Percentiles rank a stretch among this genome's conserved stretches.
These are phyloP conservation scores for Euphorbia schlechtendalii DNA, from an alignment of 441 rosid genomes.

Conservation along the genomic window DNA sequence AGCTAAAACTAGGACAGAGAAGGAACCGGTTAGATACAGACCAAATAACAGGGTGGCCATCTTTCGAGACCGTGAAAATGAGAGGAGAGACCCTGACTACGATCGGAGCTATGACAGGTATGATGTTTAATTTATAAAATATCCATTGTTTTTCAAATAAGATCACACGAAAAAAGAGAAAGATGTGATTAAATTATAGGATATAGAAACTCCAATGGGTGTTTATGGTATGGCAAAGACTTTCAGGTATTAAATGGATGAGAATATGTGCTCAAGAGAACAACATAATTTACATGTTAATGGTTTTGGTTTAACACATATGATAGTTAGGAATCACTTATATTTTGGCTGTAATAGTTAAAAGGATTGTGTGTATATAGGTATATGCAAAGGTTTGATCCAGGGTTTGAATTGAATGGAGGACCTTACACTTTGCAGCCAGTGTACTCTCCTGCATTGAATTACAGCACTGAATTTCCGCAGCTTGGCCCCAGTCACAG, in stretches of 20 bases:
- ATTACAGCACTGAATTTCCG: conserved; percentile 78
- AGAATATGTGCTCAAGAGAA: not conserved
- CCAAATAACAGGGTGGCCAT: conserved; percentile 63
- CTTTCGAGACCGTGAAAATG: conserved; percentile 77
- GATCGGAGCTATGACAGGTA: conserved; percentile 77
- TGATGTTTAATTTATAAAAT: conserved; percentile 9
- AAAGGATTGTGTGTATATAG: conserved; percentile 25
- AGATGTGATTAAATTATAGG: not conserved
- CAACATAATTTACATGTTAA: not conserved
- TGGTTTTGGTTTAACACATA: not conserved
- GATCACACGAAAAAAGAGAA: not conserved
- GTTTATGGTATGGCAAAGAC: not conserved
- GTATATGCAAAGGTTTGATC: conserved; percentile 77
- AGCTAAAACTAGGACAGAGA: conserved; percentile 56
- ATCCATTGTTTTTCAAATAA: not conserved
- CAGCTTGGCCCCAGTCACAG: conserved; percentile 60
- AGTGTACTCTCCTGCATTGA: conserved; percentile 62
- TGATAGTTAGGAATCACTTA: not conserved
- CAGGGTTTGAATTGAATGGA: conserved; percentile 64
- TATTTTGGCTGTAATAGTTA: not conserved
- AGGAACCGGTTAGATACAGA: conserved; percentile 52
- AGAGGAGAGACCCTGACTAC: conserved; percentile 77
- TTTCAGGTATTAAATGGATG: not conserved
- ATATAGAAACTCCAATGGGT: not conserved
- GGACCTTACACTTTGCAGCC: conserved; percentile 66